Evolutionary conservation across 2,329 filamentous ascomycete genomes (phyloP), one percentile per base, ranked within the genome.

Genomic region (Paraphaeosphaeria minitans): DNA sequence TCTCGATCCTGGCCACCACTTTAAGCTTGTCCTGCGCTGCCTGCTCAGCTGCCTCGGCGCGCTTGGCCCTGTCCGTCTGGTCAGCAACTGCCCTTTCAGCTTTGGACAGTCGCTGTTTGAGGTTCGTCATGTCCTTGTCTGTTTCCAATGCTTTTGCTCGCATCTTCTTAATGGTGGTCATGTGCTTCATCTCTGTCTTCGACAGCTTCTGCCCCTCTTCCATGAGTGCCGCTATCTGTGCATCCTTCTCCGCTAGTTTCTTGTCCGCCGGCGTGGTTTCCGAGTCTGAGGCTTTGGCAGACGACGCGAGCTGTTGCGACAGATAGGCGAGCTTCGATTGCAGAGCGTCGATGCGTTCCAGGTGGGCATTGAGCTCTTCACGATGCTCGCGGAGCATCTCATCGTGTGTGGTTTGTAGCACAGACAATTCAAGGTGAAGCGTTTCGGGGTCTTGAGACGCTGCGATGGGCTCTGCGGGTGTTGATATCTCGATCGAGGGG

Each of bases 321-420:
- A 99, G 81, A 70, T 96, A 97, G 65, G 93, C 89, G 29, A 99
- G 80, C 73, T 99, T 98, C 7, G 92, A 87, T 75, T 98, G 92
- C 1, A 99, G 80, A 4, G 93, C 90, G 79, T 99, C 95, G 56
- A 97, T 95, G 37, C 90, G 88, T 77, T 99, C 95, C 7, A 94
- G 84, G 62, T 97, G 92, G 50, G 84, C 85, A 68, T 95, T 88
- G 42, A 93, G 84, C 73, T 98, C 95, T 67, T 95, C 91, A 58
- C 94, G 89, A 64, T 91, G 86, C 61, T 87, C 84, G 35, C 78
- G 78, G 58, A 87, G 80, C 0, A 81, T 81, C 31, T 79, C 77
- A 49, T 82, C 79, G 48, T 85, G 78, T 53, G 83, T 78, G 69
- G 81, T 71, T 68, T 80, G 80, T 61, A 86, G 74, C 45, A 81